phyloP scores from a whole-genome alignment of 192 early-diverging fungal genomes.

The Entomortierella lignicola region DNA sequence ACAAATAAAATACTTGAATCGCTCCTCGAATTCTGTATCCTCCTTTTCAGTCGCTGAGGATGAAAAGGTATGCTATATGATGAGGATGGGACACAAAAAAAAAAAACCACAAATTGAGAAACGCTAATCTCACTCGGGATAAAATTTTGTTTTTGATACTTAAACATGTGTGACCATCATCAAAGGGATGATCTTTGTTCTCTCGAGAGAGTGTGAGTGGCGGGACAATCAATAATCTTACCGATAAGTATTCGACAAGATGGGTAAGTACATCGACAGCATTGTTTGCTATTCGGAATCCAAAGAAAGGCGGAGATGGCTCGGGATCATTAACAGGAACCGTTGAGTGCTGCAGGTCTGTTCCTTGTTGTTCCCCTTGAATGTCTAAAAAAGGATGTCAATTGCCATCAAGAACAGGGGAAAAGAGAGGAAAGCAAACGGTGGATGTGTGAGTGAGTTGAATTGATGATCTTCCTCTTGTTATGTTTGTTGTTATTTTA shows the following conservation, averaged over 20 bases:
- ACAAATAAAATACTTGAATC: constrained; percentile 68
- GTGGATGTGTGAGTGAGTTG: not conserved
- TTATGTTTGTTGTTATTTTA: too few species aligned
- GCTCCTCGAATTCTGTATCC: constrained; percentile 67
- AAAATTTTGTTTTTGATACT: too few species aligned
- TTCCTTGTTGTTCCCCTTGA: constrained; percentile 45
- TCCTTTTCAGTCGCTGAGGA: constrained; percentile 58
- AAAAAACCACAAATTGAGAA: too few species aligned
- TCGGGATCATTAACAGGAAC: constrained; percentile 41
- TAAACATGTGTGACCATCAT: too few species aligned
- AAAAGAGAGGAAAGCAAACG: not conserved
- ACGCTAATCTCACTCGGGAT: too few species aligned
- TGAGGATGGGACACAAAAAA: not conserved
- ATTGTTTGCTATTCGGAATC: constrained; percentile 26
- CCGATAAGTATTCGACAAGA: constrained; percentile 38
- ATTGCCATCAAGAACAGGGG: not conserved
- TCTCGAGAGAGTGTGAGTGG: not conserved
- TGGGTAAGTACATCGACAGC: constrained; percentile 28
- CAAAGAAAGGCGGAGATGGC: constrained; percentile 19
- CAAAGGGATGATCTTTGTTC: too few species aligned
- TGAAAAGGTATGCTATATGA: constrained; percentile 59
- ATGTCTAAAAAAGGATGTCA: constrained; percentile 20
- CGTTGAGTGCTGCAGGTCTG: constrained; percentile 36
- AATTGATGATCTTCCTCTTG: too few species aligned
- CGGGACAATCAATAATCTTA: constrained; percentile 7